Percentiles rank a stretch among this genome's conserved stretches.
phyloP scores from a whole-genome alignment of 768 basidiomycete species.

The Strobilomyces confusus region DNA sequence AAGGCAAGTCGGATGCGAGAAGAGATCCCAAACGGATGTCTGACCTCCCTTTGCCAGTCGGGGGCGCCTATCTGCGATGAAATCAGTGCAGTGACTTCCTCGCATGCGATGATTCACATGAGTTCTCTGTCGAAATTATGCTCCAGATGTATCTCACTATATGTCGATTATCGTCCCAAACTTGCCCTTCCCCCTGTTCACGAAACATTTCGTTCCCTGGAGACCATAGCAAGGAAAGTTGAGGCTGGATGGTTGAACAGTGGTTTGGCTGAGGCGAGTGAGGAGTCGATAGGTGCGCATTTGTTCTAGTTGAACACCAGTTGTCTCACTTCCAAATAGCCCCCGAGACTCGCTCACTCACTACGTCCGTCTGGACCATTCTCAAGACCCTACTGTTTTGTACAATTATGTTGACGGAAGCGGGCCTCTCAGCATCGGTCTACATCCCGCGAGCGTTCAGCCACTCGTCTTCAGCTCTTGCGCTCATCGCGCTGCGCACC shows the following conservation, averaged over 20 bases:
- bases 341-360: conserved; percentile 40
- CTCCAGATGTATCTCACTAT: conserved; percentile 31
- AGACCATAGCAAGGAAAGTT: conserved; percentile 37
- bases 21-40: neutral
- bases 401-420: conserved; percentile 63
- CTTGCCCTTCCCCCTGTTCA: conserved; percentile 26
- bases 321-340: conserved; percentile 30
- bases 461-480: conserved; percentile 44
- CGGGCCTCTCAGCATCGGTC: conserved; percentile 50
- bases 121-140: conserved; percentile 40
- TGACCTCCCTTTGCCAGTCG: conserved; percentile 19
- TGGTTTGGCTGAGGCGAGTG: conserved; percentile 26
- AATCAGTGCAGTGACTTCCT: conserved; percentile 32
- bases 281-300: conserved; percentile 31
- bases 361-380: conserved; percentile 57
- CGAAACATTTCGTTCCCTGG: conserved; percentile 28
- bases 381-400: conserved; percentile 78
- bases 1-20: conserved; percentile 6
- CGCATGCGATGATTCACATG: conserved; percentile 36
- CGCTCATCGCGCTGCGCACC: conserved; percentile 49
- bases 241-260: conserved; percentile 49
- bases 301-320: conserved; percentile 19
- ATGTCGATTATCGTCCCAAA: conserved; percentile 32
- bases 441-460: conserved; percentile 44
- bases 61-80: conserved; percentile 34